Conservation (phyloP, 2,329 filamentous ascomycete species). For the Clarireedia hainanense region DNA sequence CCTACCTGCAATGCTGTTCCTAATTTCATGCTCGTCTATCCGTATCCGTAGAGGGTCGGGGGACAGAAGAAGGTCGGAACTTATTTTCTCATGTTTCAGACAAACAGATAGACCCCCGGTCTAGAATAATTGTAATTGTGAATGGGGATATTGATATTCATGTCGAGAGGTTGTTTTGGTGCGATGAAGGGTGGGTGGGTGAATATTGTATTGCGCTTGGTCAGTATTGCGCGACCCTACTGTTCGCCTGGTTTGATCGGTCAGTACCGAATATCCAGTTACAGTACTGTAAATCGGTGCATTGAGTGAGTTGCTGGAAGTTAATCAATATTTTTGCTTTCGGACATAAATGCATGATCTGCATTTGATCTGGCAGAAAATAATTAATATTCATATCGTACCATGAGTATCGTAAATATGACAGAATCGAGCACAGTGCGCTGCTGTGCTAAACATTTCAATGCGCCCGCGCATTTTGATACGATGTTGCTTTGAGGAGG, state of each 20-base stretch:
- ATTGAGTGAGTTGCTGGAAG: too few species aligned
- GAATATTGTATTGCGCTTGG: not conserved
- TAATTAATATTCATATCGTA: slow-evolving; percentile 6
- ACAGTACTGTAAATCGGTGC: too few species aligned
- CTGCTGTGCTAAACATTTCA: not conserved
- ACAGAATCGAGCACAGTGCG: not conserved
- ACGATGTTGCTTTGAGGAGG: not conserved
- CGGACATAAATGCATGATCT: too few species aligned
- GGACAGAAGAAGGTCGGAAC: too few species aligned
- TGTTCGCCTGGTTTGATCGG: not conserved
- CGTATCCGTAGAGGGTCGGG: too few species aligned
- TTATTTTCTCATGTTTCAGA: too few species aligned
- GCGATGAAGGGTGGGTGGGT: not conserved
- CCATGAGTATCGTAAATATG: not conserved
- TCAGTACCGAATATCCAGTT: too few species aligned
- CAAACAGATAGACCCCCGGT: not conserved
- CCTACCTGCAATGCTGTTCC: too few species aligned
- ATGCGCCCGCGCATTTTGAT: not conserved
- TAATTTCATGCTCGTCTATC: too few species aligned
- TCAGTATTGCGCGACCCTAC: not conserved
- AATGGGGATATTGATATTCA: not conserved
- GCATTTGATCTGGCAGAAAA: not conserved
- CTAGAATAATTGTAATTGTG: not conserved
- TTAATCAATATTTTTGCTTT: too few species aligned
- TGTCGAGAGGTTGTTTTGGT: not conserved